Percentiles rank a stretch among this genome's conserved stretches.
phyloP scores from a whole-genome alignment of 108 stramenopile genomes.

The Cyclotella cryptica region DNA sequence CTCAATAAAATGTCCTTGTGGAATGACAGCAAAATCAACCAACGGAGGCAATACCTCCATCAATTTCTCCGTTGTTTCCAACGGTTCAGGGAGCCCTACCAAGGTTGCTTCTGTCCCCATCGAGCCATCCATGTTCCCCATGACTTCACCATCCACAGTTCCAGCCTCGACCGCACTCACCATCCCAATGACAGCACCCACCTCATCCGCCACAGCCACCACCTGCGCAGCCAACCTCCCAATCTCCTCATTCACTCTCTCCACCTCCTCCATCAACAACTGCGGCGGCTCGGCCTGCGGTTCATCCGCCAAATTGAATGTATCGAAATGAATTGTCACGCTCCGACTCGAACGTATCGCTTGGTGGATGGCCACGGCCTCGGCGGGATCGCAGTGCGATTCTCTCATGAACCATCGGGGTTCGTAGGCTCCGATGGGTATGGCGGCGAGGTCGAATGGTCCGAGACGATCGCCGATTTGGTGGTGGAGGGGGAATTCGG shows the following conservation, averaged over 20 bases:
- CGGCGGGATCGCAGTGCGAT: conserved; percentile 85
- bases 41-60: conserved; percentile 40
- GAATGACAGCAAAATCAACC: conserved; percentile 54
- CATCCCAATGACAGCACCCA: not conserved
- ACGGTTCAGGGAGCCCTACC: not conserved
- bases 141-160: not conserved
- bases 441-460: conserved; percentile 87
- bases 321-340: conserved; percentile 94
- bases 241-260: conserved; percentile 40
- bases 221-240: conserved; percentile 42
- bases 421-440: conserved; percentile 96
- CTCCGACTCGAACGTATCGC: conserved; percentile 60
- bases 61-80: conserved; percentile 21
- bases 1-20: conserved; percentile 48
- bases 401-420: conserved; percentile 90
- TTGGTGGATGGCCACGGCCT: conserved; percentile 87
- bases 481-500: conserved; percentile 81
- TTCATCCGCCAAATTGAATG: conserved; percentile 87
- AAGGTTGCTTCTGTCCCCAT: not conserved
- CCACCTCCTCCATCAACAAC: conserved; percentile 44
- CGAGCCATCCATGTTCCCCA: not conserved
- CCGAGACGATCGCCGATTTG: conserved; percentile 85
- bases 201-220: conserved; percentile 38
- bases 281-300: conserved; percentile 68
- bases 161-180: not conserved